phyloP scores from a whole-genome alignment of 805 yeast genomes.

The Yamadazyma insecticola region DNA sequence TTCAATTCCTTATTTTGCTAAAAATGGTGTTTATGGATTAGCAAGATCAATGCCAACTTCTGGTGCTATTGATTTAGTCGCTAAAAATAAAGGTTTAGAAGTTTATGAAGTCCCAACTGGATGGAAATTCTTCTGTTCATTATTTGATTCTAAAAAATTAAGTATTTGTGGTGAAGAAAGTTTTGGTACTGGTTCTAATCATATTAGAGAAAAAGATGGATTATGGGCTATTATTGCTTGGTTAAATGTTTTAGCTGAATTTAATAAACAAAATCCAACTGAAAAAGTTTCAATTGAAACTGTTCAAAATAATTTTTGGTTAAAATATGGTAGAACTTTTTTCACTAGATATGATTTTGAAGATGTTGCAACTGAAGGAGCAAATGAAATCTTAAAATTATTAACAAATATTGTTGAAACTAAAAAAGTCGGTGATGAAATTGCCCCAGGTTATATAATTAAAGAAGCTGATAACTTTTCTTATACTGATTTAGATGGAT shows the following conservation, averaged over 20 bases:
- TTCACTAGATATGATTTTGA: slow-evolving; percentile 95
- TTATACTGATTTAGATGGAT: slow-evolving; percentile 92
- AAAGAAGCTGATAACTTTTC: slow-evolving; percentile 81
- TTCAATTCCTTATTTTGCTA: slow-evolving; percentile 84
- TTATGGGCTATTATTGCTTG: slow-evolving; percentile 97
- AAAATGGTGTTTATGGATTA: slow-evolving; percentile 82
- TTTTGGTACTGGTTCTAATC: slow-evolving; percentile 97
- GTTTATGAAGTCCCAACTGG: slow-evolving; percentile 97
- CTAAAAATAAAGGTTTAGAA: slow-evolving; percentile 65
- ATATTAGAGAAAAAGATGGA: slow-evolving; percentile 96
- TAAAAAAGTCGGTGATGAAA: slow-evolving; percentile 42
- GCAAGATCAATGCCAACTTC: slow-evolving; percentile 98
- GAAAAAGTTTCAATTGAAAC: slow-evolving; percentile 61
- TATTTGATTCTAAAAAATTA: slow-evolving; percentile 88
- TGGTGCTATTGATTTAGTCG: slow-evolving; percentile 90
- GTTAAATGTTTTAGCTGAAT: slow-evolving; percentile 91
- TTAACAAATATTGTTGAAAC: slow-evolving; percentile 26
- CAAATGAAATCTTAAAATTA: slow-evolving; percentile 57
- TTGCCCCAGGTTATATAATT: slow-evolving; percentile 49
- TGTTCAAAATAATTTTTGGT: slow-evolving; percentile 86
- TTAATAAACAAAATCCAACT: slow-evolving; percentile 56
- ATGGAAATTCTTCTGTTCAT: slow-evolving; percentile 96
- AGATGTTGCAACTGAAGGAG: slow-evolving; percentile 72
- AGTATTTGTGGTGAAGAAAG: slow-evolving; percentile 98
- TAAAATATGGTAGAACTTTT: slow-evolving; percentile 91